Evolutionary conservation across 2,329 filamentous ascomycete species (phyloP), one percentile per base, ranked within the genome.

Genomic region (Colletotrichum magnum): DNA sequence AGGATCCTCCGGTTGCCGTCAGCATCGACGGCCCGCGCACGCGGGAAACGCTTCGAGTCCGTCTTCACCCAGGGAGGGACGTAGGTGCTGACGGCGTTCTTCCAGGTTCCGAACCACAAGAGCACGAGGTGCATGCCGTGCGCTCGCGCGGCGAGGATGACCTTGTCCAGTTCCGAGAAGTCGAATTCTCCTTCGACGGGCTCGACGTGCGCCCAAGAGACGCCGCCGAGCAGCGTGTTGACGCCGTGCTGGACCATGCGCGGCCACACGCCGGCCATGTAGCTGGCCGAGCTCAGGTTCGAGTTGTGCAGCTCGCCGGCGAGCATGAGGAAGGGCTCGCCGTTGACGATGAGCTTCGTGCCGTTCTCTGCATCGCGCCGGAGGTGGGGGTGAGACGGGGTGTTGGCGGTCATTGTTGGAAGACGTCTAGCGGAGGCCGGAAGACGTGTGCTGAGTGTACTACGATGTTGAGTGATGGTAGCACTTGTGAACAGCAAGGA

Each of bases 171-270:
- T 51, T 72, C 71, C 10, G 63, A 36, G 50, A 77, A 78, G 52
- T 75, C 64, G 54, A 78, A 79, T 4, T 50, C n/a, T 13, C 71
- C 77, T 67, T 79, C 75, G 2, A 69, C 64, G 0, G 74, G 77
- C 70, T 79, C 77, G 43, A 78, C 74, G 53, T 72, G 70, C 48
- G 79, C 77, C 78, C 77, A 79, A 0, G 76, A 72, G 1, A 79
- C 74, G 6, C 67, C 72, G 1, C 76, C 75, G 2, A 78, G 72
- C 2, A 78, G 58, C 0, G 78, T 79, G 66, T 80, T 79, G 69
- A 78, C 70, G 47, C 75, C 70, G 16, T 64, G 67, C 10, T 62
- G 70, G 36, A 59, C 70, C 68, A 80, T 71, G 39, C 70, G 68
- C 3, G 68, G 71, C 73, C 74, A 77, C 6, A 76, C 64, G 1